Evolutionary conservation across 768 basidiomycete species (phyloP).

Genomic region (Leccinum imitatum): DNA sequence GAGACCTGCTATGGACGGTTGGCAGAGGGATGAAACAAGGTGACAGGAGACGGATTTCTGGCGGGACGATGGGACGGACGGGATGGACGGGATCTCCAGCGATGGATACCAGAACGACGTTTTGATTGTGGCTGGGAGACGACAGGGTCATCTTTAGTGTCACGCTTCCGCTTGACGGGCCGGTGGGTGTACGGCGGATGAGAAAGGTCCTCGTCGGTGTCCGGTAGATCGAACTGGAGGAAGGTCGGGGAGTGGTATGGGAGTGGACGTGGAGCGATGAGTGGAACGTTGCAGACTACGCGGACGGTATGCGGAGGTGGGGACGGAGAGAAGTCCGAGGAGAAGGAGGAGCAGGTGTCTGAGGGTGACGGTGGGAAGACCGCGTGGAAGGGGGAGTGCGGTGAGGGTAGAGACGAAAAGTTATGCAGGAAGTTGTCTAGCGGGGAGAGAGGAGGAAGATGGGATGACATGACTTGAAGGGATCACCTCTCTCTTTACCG

Average conservation of each 20-base stretch:
- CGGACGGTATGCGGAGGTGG: constrained; percentile 36
- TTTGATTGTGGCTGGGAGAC: constrained; percentile 24
- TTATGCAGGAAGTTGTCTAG: constrained; percentile 20
- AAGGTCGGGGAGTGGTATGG: constrained; percentile 71
- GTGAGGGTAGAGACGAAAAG: background rate
- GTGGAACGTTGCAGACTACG: constrained; percentile 65
- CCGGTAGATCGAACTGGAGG: constrained; percentile 66
- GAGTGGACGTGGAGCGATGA: constrained; percentile 65
- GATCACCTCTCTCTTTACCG: too few relatives aligned
- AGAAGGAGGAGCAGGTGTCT: constrained; percentile 32
- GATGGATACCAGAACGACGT: constrained; percentile 23
- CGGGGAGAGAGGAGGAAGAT: constrained; percentile 18
- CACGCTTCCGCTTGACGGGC: constrained; percentile 56
- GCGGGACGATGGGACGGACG: constrained; percentile 12
- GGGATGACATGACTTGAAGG: too few relatives aligned
- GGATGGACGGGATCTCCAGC: constrained; percentile 18
- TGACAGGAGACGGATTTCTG: constrained; percentile 2
- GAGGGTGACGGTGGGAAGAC: constrained; percentile 42
- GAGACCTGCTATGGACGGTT: constrained; percentile 7
- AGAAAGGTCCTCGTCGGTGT: constrained; percentile 68
- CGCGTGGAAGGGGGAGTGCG: background rate
- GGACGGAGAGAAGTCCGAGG: constrained; percentile 28
- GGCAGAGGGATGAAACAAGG: constrained; percentile 15
- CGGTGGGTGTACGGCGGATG: constrained; percentile 63
- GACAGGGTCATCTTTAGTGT: constrained; percentile 12